These are phyloP conservation scores for Metschnikowia peoriensis DNA, from an alignment of 805 yeast species.

Conservation along the genomic window DNA sequence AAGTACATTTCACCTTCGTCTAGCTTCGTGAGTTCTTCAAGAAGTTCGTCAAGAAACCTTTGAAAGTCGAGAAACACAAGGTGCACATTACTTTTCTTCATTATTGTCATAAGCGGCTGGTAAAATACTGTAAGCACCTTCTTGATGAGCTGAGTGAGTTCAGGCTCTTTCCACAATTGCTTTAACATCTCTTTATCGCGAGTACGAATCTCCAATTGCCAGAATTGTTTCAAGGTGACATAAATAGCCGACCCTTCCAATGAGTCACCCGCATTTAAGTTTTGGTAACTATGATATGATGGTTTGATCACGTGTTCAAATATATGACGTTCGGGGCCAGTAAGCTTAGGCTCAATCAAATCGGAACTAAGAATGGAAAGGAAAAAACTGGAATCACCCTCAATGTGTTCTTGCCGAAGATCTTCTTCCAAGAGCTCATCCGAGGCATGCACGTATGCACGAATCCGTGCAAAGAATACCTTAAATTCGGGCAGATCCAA, in stretches of 20 bases:
- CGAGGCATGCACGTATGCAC: conserved; percentile 48
- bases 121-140: conserved; percentile 71
- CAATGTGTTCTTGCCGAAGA: conserved; percentile 67
- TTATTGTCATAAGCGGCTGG: conserved; percentile 68
- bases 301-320: conserved; percentile 13
- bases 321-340: conserved; percentile 3
- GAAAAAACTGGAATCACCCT: conserved; percentile 58
- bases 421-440: conserved; percentile 40
- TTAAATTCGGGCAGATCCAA: conserved; percentile 34
- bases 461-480: conserved; percentile 33
- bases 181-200: conserved; percentile 75
- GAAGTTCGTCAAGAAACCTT: conserved; percentile 48
- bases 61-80: conserved; percentile 50
- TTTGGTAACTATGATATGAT: conserved; percentile 23
- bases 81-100: conserved; percentile 64
- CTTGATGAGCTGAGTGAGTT: conserved; percentile 69
- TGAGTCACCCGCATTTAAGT: conserved; percentile 13
- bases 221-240: conserved; percentile 56
- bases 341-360: conserved; percentile 21
- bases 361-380: conserved; percentile 49
- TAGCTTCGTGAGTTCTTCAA: conserved; percentile 60
- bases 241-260: conserved; percentile 35
- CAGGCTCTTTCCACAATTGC: conserved; percentile 83
- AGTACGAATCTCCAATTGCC: conserved; percentile 61
- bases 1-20: conserved; percentile 55